Conservation (phyloP, 164 flowering plant genomes). For the Piper longum region DNA sequence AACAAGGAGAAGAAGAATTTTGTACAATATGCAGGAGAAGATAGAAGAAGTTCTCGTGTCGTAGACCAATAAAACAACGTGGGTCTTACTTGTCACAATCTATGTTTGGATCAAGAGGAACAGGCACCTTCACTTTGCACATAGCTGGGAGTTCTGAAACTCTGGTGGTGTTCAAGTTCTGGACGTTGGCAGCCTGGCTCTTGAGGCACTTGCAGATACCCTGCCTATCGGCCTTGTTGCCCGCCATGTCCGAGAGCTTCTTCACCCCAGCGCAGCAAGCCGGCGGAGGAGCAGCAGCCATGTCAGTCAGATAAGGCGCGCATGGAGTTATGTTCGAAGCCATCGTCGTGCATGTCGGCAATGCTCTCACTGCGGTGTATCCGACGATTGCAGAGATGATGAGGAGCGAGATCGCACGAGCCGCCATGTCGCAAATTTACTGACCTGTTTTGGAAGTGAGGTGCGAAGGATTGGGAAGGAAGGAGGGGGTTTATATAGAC, state of each 20-base stretch:
- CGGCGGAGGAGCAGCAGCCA: slow-evolving; percentile 8
- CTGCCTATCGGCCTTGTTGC: slow-evolving; percentile 5
- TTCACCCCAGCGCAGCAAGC: slow-evolving; percentile 21
- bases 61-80: background rate
- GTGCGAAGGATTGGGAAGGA: no score
- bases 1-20: background rate
- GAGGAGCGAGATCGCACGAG: background rate
- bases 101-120: background rate
- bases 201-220: slow-evolving; percentile 22
- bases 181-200: background rate
- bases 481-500: no score
- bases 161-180: background rate
- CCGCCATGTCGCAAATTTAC: no score
- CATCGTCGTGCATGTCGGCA: slow-evolving; percentile 2
- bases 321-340: slow-evolving; percentile 12
- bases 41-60: background rate
- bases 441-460: no score
- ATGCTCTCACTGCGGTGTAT: slow-evolving; percentile 1
- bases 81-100: slow-evolving; percentile 5
- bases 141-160: background rate
- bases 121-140: slow-evolving; percentile 1
- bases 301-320: slow-evolving; percentile 11
- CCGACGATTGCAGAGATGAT: slow-evolving; percentile 3
- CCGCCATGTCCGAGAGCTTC: background rate
- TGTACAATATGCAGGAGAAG: background rate